Conservation (phyloP, 2,329 filamentous ascomycete genomes). For the Diplodia seriata region DNA sequence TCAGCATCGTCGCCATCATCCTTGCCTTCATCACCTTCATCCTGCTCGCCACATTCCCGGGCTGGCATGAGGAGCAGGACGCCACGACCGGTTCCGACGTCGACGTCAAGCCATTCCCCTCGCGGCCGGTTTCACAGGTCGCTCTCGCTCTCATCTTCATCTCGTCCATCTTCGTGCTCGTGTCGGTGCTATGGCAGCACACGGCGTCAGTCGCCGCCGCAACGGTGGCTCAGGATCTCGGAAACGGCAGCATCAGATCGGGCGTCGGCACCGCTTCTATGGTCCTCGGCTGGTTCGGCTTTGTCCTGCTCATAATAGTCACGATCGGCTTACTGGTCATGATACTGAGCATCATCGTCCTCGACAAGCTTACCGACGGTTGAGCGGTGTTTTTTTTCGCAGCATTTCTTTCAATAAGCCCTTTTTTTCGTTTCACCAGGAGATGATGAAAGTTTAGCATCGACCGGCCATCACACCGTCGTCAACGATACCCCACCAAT, state of each 20-base stretch:
- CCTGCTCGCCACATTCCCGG: slow-evolving; percentile 93
- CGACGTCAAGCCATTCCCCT: slow-evolving; percentile 93
- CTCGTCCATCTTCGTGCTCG: slow-evolving; percentile 69
- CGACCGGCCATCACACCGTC: not conserved
- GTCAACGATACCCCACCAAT: not conserved
- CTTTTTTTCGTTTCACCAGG: not conserved
- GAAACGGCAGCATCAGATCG: slow-evolving; percentile 84
- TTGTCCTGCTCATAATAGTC: slow-evolving; percentile 89
- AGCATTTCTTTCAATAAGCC: not conserved
- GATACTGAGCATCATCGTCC: slow-evolving; percentile 88
- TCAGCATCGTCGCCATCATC: slow-evolving; percentile 93
- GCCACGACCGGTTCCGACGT: slow-evolving; percentile 77
- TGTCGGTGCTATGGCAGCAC: slow-evolving; percentile 83
- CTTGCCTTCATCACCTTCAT: slow-evolving; percentile 96
- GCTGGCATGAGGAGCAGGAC: slow-evolving; percentile 93
- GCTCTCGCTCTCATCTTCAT: slow-evolving; percentile 90
- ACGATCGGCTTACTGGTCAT: slow-evolving; percentile 95
- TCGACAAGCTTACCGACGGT: slow-evolving; percentile 54
- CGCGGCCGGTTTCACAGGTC: slow-evolving; percentile 87
- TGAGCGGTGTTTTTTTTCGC: not conserved
- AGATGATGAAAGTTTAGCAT: not conserved
- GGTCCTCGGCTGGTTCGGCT: slow-evolving; percentile 97
- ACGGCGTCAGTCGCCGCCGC: slow-evolving; percentile 95
- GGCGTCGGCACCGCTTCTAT: slow-evolving; percentile 94
- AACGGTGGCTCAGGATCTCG: slow-evolving; percentile 90